Base-by-base conservation (phyloP, 306 rosid species). In the Cucurbita maxima region DNA sequence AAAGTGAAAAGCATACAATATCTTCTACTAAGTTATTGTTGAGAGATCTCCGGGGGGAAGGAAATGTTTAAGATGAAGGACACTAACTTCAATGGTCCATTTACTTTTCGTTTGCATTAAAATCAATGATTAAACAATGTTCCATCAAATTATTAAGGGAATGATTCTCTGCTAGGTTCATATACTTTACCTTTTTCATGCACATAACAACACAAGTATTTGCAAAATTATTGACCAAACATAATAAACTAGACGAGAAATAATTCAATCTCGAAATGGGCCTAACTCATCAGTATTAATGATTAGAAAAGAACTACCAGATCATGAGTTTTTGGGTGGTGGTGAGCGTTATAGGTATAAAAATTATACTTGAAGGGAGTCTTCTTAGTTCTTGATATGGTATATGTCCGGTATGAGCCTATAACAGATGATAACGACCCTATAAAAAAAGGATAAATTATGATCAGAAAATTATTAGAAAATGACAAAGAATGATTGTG, bases 21-120 rank as follows among this genome's bases (percentile, higher is more conserved):
- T 22, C 25, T 22, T 1, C 1, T 22, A 1, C 25, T 0, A 1
- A 22, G 25, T 22, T 1, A 22, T 22, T 22, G 25, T 22, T 22
- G 1, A 22, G 25, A 1, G 87, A 90, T 94, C 48, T 90, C 96
- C 8, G 96, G 97, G 25, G 74, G 90, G 45, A 94, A 78, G 82
- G 92, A 94, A 82, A 90, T 94, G 90, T 90, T 93, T 75, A 90
- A 84, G 76, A 84, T 77, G 85, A 88, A 88, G 20, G 96, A 93
- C 62, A 80, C 93, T 5, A 96, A 94, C 66, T 84, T 84, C 48
- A 90, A 97, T 71, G 98, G 97, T 12, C 89, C 25, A 25, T 25
- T 5, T 63, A 3, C 15, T 41, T 64, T 64, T 64, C 22, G 4
- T 41, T 40, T 7, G 68, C 47, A 38, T 11, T 66, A 30, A 30